Evolutionary conservation across 768 basidiomycete species (phyloP), one percentile per base, ranked within the genome.

Genomic region (Lepiota brunneoincarnata): DNA sequence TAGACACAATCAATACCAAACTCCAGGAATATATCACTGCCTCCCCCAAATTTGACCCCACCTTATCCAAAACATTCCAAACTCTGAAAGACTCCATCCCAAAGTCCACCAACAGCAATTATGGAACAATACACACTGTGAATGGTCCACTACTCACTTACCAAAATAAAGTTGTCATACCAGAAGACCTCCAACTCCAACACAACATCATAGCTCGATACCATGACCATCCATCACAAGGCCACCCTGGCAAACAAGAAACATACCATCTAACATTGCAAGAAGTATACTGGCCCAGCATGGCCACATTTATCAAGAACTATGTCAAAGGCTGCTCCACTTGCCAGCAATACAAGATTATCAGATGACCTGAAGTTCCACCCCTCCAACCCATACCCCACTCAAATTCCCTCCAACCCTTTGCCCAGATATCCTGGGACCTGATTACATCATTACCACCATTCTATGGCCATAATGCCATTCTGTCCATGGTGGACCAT

Each of bases 281-380:
- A 40, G 15, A 58, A 1, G 58, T 58, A 24, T 67, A 56, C 42
- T 67, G 63, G 65, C 65, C 63, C 6, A 58, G 58, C 51, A 58
- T 63, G 54, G 12, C 48, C 0, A 37, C 12, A 1, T 62, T 58
- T 23, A 28, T 63, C 28, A 55, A 59, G 5, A 42, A 63, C 3
- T 67, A 64, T 46, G 44, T 67, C 12, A 31, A 58, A 41, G 62
- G 61, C 20, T 67, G 66, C 18, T 37, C 6, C 1, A 40, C 5
- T 0, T 65, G 64, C 21, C 66, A 67, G 57, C 57, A 61, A 44
- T 47, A 20, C 39, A 58, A 58, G n/a, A 58, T 58, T n/a, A 58
- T 50, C 15, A 1, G 42, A 44, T 10, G 24, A 11, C 63, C 59
- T 2, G 21, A 39, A 11, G 56, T 60, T 42, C 53, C 58, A 2